phyloP scores from a whole-genome alignment of 1,284 basidiomycete genomes.

The Anthracocystis walkeri region DNA sequence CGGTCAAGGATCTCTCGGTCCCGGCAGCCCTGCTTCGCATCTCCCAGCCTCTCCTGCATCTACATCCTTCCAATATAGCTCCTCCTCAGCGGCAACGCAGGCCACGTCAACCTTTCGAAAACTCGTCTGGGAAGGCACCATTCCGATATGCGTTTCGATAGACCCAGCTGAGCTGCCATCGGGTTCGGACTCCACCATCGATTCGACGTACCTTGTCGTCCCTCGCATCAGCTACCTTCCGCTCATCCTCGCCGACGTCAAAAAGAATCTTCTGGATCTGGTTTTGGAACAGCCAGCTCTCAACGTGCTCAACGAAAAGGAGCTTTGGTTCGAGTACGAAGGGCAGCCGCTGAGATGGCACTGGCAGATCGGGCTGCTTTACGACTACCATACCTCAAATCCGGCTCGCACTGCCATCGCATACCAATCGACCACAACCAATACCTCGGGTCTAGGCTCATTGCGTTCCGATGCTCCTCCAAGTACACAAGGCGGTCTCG shows the following conservation, averaged over 20 bases:
- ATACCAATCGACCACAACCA: slow-evolving; percentile 14
- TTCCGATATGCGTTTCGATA: slow-evolving; percentile 54
- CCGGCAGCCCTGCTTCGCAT: slow-evolving; percentile 18
- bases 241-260: slow-evolving; percentile 52
- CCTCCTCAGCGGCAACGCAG: slow-evolving; percentile 4
- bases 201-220: slow-evolving; percentile 52
- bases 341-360: slow-evolving; percentile 61
- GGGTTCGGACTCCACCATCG: slow-evolving; percentile 38
- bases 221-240: slow-evolving; percentile 61
- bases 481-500: not conserved
- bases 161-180: slow-evolving; percentile 43
- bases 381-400: slow-evolving; percentile 58
- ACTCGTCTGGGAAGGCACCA: slow-evolving; percentile 56
- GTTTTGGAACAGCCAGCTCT: slow-evolving; percentile 45
- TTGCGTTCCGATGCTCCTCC: slow-evolving; percentile 17
- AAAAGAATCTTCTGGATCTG: slow-evolving; percentile 49
- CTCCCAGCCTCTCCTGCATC: slow-evolving; percentile 25
- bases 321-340: slow-evolving; percentile 61
- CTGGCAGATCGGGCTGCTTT: slow-evolving; percentile 63
- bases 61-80: slow-evolving; percentile 7
- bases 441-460: slow-evolving; percentile 15
- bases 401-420: slow-evolving; percentile 38
- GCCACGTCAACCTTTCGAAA: slow-evolving; percentile 33
- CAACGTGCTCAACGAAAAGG: slow-evolving; percentile 40
- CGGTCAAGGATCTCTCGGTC: slow-evolving; percentile 13